Conservation (phyloP, 225 moss, liverwort and hornwort species). For the Asterella californica region DNA sequence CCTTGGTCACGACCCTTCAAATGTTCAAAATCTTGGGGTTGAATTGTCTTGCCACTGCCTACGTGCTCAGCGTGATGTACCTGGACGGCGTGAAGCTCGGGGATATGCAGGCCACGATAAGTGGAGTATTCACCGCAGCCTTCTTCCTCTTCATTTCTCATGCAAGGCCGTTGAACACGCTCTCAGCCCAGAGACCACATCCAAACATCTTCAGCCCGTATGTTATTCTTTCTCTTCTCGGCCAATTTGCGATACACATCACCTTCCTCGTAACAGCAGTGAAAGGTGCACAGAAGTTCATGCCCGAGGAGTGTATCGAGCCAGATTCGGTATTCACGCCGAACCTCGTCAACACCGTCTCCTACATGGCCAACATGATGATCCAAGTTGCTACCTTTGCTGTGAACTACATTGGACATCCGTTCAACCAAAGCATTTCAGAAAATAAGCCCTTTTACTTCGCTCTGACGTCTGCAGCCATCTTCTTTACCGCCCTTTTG, state of each 20-base stretch:
- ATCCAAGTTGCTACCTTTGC: conserved; percentile 99
- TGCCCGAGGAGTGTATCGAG: conserved; percentile 97
- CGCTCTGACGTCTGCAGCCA: conserved; percentile 72
- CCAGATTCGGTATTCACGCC: conserved; percentile 93
- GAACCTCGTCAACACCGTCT: conserved; percentile 97
- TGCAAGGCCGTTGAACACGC: conserved; percentile 77
- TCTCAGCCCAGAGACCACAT: conserved; percentile 91
- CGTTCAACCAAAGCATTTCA: conserved; percentile 95
- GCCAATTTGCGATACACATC: conserved; percentile 89
- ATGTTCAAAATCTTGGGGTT: conserved; percentile 99
- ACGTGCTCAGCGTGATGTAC: conserved; percentile 97
- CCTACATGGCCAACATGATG: conserved; percentile 99
- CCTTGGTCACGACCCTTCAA: conserved; percentile 93
- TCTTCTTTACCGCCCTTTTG: conserved; percentile 93
- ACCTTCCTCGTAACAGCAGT: conserved; percentile 81
- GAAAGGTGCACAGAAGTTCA: conserved; percentile 82
- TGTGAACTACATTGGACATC: conserved; percentile 97
- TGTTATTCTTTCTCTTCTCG: conserved; percentile 84
- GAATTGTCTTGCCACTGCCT: conserved; percentile 97
- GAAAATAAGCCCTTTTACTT: conserved; percentile 90
- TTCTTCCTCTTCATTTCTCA: conserved; percentile 98
- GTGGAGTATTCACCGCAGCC: conserved; percentile 86
- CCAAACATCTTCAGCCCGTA: conserved; percentile 97
- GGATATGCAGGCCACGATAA: conserved; percentile 98
- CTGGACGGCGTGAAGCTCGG: conserved; percentile 99